Base-by-base conservation (phyloP, 768 basidiomycete genomes). In the Phylloporus rhodoxanthus region DNA sequence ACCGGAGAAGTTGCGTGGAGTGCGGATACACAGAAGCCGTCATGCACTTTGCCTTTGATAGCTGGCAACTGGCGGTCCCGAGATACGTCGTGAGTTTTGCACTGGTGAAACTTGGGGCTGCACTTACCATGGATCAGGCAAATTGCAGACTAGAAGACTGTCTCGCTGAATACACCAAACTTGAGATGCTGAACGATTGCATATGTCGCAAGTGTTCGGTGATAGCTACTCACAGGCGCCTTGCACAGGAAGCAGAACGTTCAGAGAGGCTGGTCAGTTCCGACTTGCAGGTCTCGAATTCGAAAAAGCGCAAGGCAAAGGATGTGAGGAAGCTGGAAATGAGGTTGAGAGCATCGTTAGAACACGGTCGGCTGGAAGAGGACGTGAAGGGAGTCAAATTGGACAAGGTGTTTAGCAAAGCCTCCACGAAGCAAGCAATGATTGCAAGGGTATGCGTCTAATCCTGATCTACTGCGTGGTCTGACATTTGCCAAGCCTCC, bases 21-120 rank as follows among this genome's bases (percentile, higher is more conserved):
- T 97, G 95, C 62, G 92, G 91, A 15, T 97, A 95, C 64, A 91
- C 91, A 13, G 91, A 94, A 61, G 88, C 91, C 3, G 91, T 92
- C 54, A 91, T 88, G 85, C 92, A 87, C 64, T 94, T 91, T 63
- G 73, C 84, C 2, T 85, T 93, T 56, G 87, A 93, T 63, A 91
- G 83, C 59, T 82, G 87, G 81, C 86, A 89, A 64, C 70, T 94
- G 37, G 76, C 84, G 25, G 71, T 91, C 13, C 90, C 89, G 17
- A 73, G 79, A 60, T 67, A 78, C 43, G 70, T 72, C 29, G 84
- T 87, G 66, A 59, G 81, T 77, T 47, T 42, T 26, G 52, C 34
- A n/a, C 13, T 33, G 14, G 29, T 53, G n/a, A 50, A 46, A 32
- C 33, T 47, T 43, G 39, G 7, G 20, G 2, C 21, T 45, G 40